Base-by-base conservation (phyloP, 169 alveolate genomes). In the Plasmodium cynomolgi region DNA sequence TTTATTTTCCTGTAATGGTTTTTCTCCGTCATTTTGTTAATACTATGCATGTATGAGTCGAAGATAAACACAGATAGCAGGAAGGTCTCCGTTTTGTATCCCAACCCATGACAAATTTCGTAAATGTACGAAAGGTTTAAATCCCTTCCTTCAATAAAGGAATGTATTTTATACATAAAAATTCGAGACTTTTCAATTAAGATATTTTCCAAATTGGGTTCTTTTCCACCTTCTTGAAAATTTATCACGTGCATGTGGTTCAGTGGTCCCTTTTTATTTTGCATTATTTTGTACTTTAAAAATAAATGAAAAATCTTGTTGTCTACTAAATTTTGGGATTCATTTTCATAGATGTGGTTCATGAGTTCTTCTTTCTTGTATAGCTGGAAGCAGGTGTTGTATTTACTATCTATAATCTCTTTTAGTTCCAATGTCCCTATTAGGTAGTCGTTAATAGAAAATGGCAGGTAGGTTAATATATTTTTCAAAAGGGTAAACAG, bases 61-160 rank as follows among this genome's bases (percentile, higher is more conserved):
- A 86, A 86, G 23, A 86, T 86, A 41, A 86, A 86, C 20, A 86
- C 93, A 3, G 93, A 75, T 26, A 86, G 47, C 13, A 86, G 71
- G n/a, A 86, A 86, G 5, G 93, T 86, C 37, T 86, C 93, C 44
- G 93, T 86, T 86, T 86, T 86, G 33, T 86, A 86, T n/a, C 23
- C 29, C 31, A 86, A 50, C 8, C 93, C 93, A 29, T 86, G 71
- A 37, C 93, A 86, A 50, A 86, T 86, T 77, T 86, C 93, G 68
- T 86, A 86, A 2, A 86, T 86, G 47, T 86, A 86, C 5, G 93
- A 86, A 23, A 86, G 29, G 81, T 86, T 86, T 26, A 50, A 20
- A 29, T 86, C 81, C 50, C 93, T 75, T 8, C 93, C 93, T 75
- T 54, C 81, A 1, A 86, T 58, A 86, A 86, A 86, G 23, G 93